phyloP scores from a whole-genome alignment of 2,329 filamentous ascomycete genomes.

The Fusarium odoratissimum region DNA sequence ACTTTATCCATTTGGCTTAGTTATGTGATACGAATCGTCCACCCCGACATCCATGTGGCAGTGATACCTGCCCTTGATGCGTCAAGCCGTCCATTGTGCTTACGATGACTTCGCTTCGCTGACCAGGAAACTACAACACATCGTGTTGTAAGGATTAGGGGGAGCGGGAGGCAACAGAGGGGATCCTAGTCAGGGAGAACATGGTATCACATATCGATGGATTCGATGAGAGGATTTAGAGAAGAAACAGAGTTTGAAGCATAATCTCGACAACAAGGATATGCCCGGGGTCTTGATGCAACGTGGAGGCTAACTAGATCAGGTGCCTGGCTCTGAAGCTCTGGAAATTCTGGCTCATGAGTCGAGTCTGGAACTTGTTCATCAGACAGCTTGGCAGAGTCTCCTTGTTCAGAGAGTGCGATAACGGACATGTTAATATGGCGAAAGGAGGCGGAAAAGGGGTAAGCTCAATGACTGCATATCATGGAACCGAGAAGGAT shows the following conservation, averaged over 20 bases:
- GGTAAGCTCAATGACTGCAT: background rate
- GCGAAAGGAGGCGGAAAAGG: background rate
- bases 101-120: background rate
- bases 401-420: background rate
- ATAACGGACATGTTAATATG: background rate
- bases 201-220: background rate
- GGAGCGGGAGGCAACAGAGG: background rate
- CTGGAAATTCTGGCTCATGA: background rate
- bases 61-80: background rate
- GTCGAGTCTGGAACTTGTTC: background rate
- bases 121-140: background rate
- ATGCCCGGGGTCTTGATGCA: background rate
- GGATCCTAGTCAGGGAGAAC: constrained; percentile 1
- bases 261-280: constrained; percentile 4
- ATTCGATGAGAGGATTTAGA: background rate
- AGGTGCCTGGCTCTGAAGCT: background rate
- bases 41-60: constrained; percentile 1
- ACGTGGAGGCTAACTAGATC: background rate
- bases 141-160: background rate
- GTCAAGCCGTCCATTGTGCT: background rate
- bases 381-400: constrained; percentile 1
- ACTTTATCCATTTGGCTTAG: background rate
- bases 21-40: background rate
- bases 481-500: background rate
- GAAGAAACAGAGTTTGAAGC: constrained; percentile 7